A percentile compares a stretch with the other conserved stretches of the same genome.
Evolutionary conservation across 345 rosid species (phyloP).

Genomic region (Melaleuca quinquenervia): DNA sequence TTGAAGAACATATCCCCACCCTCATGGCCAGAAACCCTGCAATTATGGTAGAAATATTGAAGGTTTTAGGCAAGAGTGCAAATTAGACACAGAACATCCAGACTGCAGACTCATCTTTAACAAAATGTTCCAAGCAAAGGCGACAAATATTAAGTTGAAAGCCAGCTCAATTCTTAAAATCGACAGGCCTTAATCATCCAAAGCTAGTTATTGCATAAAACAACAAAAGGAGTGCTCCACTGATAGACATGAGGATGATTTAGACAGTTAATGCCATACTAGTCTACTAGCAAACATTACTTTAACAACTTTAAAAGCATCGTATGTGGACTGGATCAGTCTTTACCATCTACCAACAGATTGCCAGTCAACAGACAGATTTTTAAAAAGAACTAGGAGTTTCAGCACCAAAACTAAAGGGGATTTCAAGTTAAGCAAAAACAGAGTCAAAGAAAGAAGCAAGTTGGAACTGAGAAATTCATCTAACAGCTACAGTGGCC

Average conservation of each 20-base stretch:
- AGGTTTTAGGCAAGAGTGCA: neutral
- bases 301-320: neutral
- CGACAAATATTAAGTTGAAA: neutral
- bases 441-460: neutral
- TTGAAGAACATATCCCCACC: neutral
- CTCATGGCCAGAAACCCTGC: constrained; percentile 1
- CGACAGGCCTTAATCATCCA: neutral
- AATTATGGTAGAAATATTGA: neutral
- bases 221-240: neutral
- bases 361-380: neutral
- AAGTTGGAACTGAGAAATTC: neutral
- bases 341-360: neutral
- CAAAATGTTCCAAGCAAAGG: neutral
- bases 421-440: neutral
- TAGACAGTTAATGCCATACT: neutral
- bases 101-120: neutral
- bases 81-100: neutral
- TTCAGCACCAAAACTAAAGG: neutral
- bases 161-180: neutral
- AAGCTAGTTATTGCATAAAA: neutral
- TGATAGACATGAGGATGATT: neutral
- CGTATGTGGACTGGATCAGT: neutral
- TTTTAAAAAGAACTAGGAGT: neutral
- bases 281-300: neutral
- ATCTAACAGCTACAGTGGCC: neutral